Conservation (phyloP, 306 rosid genomes). For the Cucurbita maxima region DNA sequence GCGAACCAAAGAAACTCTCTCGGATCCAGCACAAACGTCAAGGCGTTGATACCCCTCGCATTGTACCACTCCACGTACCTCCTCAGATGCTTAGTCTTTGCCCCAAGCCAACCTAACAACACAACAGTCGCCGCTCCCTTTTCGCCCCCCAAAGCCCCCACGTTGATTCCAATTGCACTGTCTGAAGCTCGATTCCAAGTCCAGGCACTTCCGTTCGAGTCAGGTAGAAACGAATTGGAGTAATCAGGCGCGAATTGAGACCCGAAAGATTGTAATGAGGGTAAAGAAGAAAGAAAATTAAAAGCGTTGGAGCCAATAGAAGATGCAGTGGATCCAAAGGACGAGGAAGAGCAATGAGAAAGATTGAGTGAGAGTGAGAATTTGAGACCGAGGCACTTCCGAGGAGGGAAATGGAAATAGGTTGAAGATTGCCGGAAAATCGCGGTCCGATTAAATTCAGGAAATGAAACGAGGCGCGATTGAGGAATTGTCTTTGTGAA, state of each 20-base stretch:
- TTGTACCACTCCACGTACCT: slow-evolving; percentile 84
- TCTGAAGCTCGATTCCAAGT: slow-evolving; percentile 37
- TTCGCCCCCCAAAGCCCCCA: slow-evolving; percentile 8
- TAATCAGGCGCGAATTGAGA: background rate
- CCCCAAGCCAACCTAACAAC: slow-evolving; percentile 79
- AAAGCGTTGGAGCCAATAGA: slow-evolving; percentile 14
- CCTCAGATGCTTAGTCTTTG: slow-evolving; percentile 53
- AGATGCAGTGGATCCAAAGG: slow-evolving; percentile 4
- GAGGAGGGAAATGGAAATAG: background rate
- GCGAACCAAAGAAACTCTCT: slow-evolving; percentile 40
- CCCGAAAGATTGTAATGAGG: slow-evolving; percentile 19
- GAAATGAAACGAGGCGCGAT: background rate
- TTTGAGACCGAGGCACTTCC: background rate
- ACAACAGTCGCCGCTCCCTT: slow-evolving; percentile 40
- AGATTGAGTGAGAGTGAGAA: slow-evolving; percentile 7
- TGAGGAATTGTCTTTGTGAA: slow-evolving; percentile 16
- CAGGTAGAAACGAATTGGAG: slow-evolving; percentile 14
- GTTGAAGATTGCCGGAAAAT: slow-evolving; percentile 5
- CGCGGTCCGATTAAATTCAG: background rate
- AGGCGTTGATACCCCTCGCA: slow-evolving; percentile 49
- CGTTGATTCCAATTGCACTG: slow-evolving; percentile 10
- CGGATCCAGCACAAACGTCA: slow-evolving; percentile 51
- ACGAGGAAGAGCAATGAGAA: slow-evolving; percentile 17
- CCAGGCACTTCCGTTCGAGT: slow-evolving; percentile 12
- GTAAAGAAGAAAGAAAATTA: slow-evolving; percentile 26